These are phyloP conservation scores for Cardamine chenopodiifolia DNA, from an alignment of 345 rosid species.

Conservation along the genomic window DNA sequence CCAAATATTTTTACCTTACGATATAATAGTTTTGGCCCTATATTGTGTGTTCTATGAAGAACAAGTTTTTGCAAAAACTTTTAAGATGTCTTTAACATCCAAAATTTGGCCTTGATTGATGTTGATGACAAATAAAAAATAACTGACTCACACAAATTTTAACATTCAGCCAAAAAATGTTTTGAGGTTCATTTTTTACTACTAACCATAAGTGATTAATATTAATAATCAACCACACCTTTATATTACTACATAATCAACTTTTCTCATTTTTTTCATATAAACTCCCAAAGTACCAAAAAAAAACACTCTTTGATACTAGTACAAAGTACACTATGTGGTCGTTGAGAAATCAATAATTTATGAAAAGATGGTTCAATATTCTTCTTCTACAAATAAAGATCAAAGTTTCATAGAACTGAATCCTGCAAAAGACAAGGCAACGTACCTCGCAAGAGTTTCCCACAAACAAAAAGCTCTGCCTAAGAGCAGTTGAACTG, in stretches of 20 bases:
- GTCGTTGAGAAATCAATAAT: background rate
- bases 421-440: slow-evolving; percentile 6
- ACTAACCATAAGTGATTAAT: too few relatives aligned
- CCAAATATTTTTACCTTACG: too few relatives aligned
- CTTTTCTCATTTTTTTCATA: too few relatives aligned
- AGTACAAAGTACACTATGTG: too few relatives aligned
- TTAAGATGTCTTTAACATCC: background rate
- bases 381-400: slow-evolving; percentile 27
- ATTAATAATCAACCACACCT: too few relatives aligned
- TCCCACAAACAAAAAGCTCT: slow-evolving; percentile 21
- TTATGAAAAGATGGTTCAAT: background rate
- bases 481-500: slow-evolving; percentile 19
- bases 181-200: background rate
- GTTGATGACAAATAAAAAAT: background rate
- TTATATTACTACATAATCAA: too few relatives aligned
- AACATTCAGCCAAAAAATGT: background rate
- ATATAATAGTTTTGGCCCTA: background rate
- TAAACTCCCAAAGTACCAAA: too few relatives aligned
- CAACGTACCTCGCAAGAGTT: slow-evolving; percentile 21
- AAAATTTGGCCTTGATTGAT: background rate
- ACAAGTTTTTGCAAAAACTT: background rate
- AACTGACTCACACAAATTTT: background rate
- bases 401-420: slow-evolving; percentile 14
- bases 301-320: too few relatives aligned
- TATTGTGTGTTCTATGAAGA: background rate